Evolutionary conservation across 1,284 basidiomycete genomes (phyloP), one percentile per base, ranked within the genome.

Genomic region (Quambalaria eucalypti): DNA sequence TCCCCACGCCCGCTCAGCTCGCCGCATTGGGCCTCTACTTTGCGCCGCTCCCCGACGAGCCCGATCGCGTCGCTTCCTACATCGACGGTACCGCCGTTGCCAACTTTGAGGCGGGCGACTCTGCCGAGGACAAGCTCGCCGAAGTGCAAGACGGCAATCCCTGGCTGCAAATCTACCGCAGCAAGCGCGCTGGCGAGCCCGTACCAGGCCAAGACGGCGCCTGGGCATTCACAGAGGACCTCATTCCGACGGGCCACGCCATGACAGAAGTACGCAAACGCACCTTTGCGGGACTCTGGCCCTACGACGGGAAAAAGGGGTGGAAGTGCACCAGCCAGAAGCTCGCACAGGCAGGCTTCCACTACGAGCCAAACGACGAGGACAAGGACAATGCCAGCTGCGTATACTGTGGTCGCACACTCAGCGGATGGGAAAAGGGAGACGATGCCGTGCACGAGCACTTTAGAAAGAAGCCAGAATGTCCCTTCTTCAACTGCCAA

Each of bases 381-480:
- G 70, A 69, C 16, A 54, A 60, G 0, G 74, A 76, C 51, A 69
- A 61, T 40, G 71, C 68, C 30, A 68, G 62, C n/a, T 76, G 74
- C 59, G 52, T 66, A 42, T 76, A 74, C 55, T 76, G 74, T 55
- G 51, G 52, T 23, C 66, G 65, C 25, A 55, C 61, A 19, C 57
- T 76, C 6, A 68, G 67, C 4, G 74, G 74, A 1, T 76, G 74
- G 74, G 72, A 74, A 44, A 70, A 72, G 56, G 58, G 56, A 14
- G 74, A 76, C 50, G 71, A 76, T 52, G 73, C 74, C 1, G 52
- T 64, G 61, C 56, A 74, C 50, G 74, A 76, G 52, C 74, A 76
- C 50, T 54, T 62, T 38, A 57, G 65, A 36, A 60, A 74, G 10
- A 50, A 59, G 33, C 74, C 72, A 1, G 56, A 66, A 4, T 76